Conservation (phyloP, 2,329 filamentous ascomycete genomes). For the Colletotrichum tanaceti region DNA sequence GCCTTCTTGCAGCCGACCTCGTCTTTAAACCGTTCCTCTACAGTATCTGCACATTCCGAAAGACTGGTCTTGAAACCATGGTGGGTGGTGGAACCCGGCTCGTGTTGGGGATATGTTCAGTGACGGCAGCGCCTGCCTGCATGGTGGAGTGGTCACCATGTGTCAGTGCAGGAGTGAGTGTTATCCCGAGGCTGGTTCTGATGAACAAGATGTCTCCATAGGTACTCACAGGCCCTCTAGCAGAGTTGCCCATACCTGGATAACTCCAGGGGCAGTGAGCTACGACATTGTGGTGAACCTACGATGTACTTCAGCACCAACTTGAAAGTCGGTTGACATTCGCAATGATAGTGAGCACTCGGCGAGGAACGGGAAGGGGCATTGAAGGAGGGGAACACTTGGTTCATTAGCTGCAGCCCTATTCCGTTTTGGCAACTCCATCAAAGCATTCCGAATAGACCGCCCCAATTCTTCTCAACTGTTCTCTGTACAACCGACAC, state of each 20-base stretch:
- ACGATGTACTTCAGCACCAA: not conserved
- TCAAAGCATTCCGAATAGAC: slow-evolving; percentile 41
- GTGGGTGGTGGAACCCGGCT: too few species aligned
- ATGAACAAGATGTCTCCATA: too few species aligned
- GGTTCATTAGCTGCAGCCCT: slow-evolving; percentile 27
- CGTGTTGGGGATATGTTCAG: not conserved
- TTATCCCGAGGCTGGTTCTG: not conserved
- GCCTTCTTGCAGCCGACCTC: not conserved
- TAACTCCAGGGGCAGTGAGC: not conserved
- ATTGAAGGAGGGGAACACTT: slow-evolving; percentile 7
- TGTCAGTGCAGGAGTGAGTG: not conserved
- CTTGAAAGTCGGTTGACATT: not conserved
- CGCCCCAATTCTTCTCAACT: slow-evolving; percentile 20
- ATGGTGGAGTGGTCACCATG: not conserved
- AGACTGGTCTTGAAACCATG: not conserved
- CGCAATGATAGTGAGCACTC: not conserved
- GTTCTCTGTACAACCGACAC: slow-evolving; percentile 13
- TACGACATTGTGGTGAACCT: not conserved
- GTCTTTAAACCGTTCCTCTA: not conserved
- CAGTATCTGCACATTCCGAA: not conserved
- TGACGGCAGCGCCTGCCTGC: not conserved
- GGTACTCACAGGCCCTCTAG: not conserved
- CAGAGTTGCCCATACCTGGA: not conserved
- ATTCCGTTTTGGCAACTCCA: slow-evolving; percentile 35
- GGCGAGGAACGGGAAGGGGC: not conserved